Conservation (phyloP, 108 stramenopile genomes). For the Discostella pseudostelligera region DNA sequence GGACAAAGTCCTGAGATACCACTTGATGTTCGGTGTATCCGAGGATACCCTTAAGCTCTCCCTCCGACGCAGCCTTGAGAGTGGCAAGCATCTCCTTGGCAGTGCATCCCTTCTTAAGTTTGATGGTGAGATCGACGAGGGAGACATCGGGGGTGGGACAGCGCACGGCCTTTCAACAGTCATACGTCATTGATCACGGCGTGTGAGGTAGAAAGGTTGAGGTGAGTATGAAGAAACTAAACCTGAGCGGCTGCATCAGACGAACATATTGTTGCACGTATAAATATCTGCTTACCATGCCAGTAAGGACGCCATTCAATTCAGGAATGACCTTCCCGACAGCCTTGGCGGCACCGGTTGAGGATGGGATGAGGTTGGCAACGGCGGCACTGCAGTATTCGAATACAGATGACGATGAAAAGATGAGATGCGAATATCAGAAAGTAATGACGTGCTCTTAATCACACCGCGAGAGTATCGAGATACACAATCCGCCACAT, state of each 20-base stretch:
- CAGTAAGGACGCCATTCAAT: conserved; percentile 96
- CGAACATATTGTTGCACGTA: too few species aligned
- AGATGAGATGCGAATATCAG: too few species aligned
- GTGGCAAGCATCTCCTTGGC: conserved; percentile 88
- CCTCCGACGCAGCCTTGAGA: conserved; percentile 91
- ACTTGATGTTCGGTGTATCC: conserved; percentile 93
- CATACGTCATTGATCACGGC: too few species aligned
- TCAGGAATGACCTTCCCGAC: conserved; percentile 96
- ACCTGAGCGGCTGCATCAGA: too few species aligned
- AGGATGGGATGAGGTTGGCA: conserved; percentile 83
- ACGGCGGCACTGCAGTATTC: conserved; percentile 54
- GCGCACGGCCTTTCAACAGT: conserved; percentile 20
- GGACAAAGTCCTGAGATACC: conserved; percentile 94
- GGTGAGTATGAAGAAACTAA: too few species aligned
- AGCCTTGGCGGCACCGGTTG: conserved; percentile 96
- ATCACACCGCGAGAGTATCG: too few species aligned
- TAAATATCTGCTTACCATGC: conserved; percentile 72
- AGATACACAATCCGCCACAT: too few species aligned
- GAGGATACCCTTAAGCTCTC: conserved; percentile 90
- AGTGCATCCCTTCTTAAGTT: conserved; percentile 85
- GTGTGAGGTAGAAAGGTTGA: too few species aligned
- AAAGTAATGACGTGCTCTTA: too few species aligned
- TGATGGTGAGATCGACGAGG: conserved; percentile 94
- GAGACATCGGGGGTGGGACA: conserved; percentile 94
- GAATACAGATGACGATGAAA: not conserved